phyloP scores from a whole-genome alignment of 169 alveolate species.

The Plasmodium relictum region DNA sequence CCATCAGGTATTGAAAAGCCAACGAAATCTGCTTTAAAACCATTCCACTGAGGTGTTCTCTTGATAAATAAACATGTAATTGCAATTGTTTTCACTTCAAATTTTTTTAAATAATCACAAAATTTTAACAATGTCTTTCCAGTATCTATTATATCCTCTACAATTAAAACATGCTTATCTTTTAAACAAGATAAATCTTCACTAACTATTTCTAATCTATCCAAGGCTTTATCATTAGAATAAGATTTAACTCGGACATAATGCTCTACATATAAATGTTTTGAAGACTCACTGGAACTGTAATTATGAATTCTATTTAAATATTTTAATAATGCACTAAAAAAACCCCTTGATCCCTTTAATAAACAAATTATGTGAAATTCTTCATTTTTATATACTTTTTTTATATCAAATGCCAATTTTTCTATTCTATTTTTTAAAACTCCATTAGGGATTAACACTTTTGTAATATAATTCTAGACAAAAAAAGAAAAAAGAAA shows the following conservation, averaged over 20 bases:
- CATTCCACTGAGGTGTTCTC: constrained; percentile 79
- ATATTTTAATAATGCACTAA: constrained; percentile 77
- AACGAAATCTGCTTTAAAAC: constrained; percentile 84
- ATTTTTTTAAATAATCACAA: constrained; percentile 74
- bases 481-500: not conserved
- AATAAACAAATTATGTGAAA: constrained; percentile 83
- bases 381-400: constrained; percentile 73
- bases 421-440: constrained; percentile 51
- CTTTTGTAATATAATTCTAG: constrained; percentile 40
- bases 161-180: constrained; percentile 84
- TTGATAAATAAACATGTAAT: constrained; percentile 65
- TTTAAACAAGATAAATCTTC: constrained; percentile 82
- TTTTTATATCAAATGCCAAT: constrained; percentile 81
- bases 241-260: constrained; percentile 83
- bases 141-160: constrained; percentile 87
- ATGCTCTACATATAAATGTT: constrained; percentile 79
- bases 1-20: constrained; percentile 83
- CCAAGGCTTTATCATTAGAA: constrained; percentile 69
- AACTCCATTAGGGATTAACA: constrained; percentile 50
- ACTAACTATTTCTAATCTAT: constrained; percentile 56
- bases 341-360: constrained; percentile 86
- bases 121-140: constrained; percentile 77
- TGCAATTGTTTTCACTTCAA: constrained; percentile 77
- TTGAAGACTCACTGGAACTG: constrained; percentile 21
- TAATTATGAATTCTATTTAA: constrained; percentile 79